Conservation (phyloP, 2,329 filamentous ascomycete genomes). For the Pseudofabraea citricarpa region DNA sequence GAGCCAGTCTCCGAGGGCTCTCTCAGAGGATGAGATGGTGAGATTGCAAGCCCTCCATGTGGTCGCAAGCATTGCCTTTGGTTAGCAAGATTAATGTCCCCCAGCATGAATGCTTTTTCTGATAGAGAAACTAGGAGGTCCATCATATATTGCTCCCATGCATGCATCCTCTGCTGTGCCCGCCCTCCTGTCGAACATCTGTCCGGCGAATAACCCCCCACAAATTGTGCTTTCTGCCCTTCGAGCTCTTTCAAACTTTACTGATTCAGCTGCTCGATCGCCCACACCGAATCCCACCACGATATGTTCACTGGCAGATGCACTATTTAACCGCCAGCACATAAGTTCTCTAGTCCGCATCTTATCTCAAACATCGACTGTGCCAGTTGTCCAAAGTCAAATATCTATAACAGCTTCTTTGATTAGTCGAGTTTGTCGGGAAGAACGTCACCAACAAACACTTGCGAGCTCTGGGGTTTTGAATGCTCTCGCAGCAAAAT, state of each 20-base stretch:
- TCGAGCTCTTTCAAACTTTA: conserved; percentile 66
- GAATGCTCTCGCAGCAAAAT: conserved; percentile 68
- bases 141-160: conserved; percentile 71
- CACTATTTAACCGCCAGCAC: conserved; percentile 58
- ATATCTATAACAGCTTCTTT: conserved; percentile 54
- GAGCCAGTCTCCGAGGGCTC: conserved; percentile 29
- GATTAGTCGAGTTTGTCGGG: conserved; percentile 56
- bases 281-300: conserved; percentile 44
- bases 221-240: conserved; percentile 70
- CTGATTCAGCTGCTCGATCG: conserved; percentile 57
- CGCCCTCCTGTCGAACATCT: conserved; percentile 66
- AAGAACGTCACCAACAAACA: conserved; percentile 65
- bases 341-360: conserved; percentile 62
- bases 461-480: conserved; percentile 70
- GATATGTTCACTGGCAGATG: conserved; percentile 51
- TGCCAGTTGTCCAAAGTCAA: conserved; percentile 53
- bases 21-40: conserved; percentile 61
- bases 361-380: conserved; percentile 51
- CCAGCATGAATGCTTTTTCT: no score
- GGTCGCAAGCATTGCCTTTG: conserved; percentile 79
- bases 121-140: no score
- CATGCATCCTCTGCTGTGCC: conserved; percentile 63
- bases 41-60: conserved; percentile 78
- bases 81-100: conserved; percentile 50
- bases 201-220: conserved; percentile 57